Conservation (phyloP, 495 filamentous ascomycete species). For the Geoglossum glabrum region DNA sequence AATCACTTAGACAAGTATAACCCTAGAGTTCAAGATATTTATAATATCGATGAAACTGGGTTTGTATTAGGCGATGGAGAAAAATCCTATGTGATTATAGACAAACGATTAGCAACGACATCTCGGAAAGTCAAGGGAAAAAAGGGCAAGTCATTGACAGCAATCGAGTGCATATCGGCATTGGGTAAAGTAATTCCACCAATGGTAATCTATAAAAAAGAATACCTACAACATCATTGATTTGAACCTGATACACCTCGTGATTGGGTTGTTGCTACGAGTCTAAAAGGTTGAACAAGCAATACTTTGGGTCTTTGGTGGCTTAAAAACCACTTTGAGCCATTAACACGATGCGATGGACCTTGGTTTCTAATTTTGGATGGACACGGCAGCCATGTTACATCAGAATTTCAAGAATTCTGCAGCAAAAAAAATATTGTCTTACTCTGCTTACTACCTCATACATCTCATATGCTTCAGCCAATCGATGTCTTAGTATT, state of each 20-base stretch:
- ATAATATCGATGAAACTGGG: slow-evolving; percentile 1
- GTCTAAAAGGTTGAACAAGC: background rate
- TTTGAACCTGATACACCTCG: background rate
- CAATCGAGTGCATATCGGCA: background rate
- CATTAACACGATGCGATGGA: background rate
- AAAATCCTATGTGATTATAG: background rate
- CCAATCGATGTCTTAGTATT: slow-evolving; percentile 3
- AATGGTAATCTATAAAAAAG: background rate
- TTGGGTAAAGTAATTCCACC: background rate
- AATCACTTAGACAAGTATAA: background rate
- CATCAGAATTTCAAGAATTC: slow-evolving; percentile 1
- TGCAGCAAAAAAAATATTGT: background rate
- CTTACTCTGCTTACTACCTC: background rate
- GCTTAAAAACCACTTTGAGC: background rate
- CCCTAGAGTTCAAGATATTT: background rate
- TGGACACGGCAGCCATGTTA: background rate
- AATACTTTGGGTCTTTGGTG: background rate
- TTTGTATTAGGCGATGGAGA: background rate
- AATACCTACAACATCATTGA: background rate
- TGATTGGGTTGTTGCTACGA: background rate
- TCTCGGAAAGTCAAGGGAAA: background rate
- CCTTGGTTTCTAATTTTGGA: background rate
- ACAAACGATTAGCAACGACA: background rate
- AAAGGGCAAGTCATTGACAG: background rate
- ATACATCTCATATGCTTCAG: background rate